These are phyloP conservation scores for Nicotiana noctiflora DNA, from an alignment of 257 asterid genomes.

Conservation along the genomic window DNA sequence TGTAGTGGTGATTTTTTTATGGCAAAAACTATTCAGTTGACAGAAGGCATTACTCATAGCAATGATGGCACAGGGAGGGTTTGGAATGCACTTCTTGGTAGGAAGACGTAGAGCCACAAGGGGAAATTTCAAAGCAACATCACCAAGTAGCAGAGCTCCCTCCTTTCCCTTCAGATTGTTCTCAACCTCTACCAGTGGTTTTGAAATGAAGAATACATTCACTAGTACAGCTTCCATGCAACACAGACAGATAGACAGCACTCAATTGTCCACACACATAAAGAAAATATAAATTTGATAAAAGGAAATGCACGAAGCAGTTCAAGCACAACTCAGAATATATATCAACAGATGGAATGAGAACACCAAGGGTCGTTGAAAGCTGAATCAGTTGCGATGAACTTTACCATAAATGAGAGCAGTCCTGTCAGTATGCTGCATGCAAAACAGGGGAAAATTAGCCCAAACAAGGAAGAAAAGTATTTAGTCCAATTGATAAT, in stretches of 20 bases:
- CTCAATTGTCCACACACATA: neutral
- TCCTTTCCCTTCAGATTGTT: neutral
- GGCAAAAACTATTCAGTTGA: neutral
- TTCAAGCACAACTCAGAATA: neutral
- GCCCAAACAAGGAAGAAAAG: conserved; percentile 14
- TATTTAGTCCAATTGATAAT: neutral
- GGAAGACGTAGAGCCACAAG: neutral
- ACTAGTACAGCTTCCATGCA: neutral
- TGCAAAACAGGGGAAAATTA: conserved; percentile 24
- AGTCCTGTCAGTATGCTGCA: conserved; percentile 96
- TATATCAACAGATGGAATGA: neutral
- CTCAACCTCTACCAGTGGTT: neutral
- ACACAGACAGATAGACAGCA: neutral
- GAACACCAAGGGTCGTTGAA: neutral
- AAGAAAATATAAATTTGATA: neutral
- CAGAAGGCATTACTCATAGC: neutral
- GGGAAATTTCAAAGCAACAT: neutral
- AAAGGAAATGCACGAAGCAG: neutral
- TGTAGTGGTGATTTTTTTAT: no score
- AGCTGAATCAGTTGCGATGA: neutral
- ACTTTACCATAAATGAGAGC: conserved; percentile 96
- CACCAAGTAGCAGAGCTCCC: neutral
- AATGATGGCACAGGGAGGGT: neutral
- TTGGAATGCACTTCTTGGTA: neutral
- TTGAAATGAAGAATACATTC: neutral